These are phyloP conservation scores for Candolleomyces eurysporus DNA, from an alignment of 768 basidiomycete genomes.

Conservation along the genomic window DNA sequence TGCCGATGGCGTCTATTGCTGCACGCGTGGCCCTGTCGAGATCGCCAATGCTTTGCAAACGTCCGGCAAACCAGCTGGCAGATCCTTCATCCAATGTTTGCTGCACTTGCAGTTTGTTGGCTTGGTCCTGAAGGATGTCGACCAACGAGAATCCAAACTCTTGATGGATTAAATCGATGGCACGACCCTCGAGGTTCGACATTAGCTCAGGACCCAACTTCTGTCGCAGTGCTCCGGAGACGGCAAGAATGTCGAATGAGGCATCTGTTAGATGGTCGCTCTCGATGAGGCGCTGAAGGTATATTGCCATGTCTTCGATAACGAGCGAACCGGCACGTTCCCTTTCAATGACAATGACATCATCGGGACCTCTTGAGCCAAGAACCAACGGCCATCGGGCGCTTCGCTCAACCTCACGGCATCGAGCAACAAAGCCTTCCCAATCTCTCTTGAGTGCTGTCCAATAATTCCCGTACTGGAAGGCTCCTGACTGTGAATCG, in stretches of 20 bases:
- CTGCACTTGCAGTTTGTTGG: constrained; percentile 48
- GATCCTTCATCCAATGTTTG: constrained; percentile 59
- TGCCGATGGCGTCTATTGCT: constrained; percentile 69
- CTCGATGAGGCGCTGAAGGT: constrained; percentile 49
- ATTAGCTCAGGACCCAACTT: constrained; percentile 60
- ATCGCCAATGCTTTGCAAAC: constrained; percentile 55
- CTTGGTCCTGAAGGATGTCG: constrained; percentile 72
- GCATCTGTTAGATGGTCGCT: constrained; percentile 41
- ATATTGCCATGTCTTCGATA: constrained; percentile 65
- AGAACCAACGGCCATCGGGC: constrained; percentile 79
- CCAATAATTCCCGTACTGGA: constrained; percentile 78
- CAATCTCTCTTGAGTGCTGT: constrained; percentile 87
- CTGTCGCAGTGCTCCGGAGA: constrained; percentile 61
- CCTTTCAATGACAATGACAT: constrained; percentile 68
- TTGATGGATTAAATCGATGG: constrained; percentile 68
- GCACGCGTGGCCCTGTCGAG: constrained; percentile 54
- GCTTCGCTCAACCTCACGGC: constrained; percentile 85
- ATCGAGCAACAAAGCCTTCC: constrained; percentile 93
- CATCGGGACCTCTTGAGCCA: constrained; percentile 42
- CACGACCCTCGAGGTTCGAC: constrained; percentile 53
- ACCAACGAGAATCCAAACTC: constrained; percentile 76
- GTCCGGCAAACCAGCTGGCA: constrained; percentile 58
- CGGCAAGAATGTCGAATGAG: constrained; percentile 55
- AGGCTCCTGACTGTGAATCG: constrained; percentile 76
- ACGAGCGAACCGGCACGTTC: constrained; percentile 70